These are phyloP conservation scores for Dendrocalamus sinicus DNA, from an alignment of 176 grass and related monocot species.

Conservation along the genomic window DNA sequence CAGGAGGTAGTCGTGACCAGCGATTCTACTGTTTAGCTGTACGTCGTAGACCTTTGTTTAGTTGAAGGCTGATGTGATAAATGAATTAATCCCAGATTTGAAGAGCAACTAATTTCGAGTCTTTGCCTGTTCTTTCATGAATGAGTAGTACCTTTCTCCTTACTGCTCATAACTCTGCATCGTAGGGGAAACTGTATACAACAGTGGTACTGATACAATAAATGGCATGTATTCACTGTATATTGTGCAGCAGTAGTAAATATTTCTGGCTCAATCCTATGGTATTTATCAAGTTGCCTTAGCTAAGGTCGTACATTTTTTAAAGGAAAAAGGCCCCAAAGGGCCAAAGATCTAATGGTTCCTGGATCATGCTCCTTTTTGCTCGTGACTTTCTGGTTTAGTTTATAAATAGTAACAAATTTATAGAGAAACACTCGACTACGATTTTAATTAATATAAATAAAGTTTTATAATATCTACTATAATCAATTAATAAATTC, in stretches of 20 bases:
- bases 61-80: background rate
- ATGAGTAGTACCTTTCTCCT: background rate
- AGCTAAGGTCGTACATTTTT: background rate
- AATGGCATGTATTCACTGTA: conserved; percentile 13
- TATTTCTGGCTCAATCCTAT: background rate
- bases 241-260: background rate
- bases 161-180: conserved; percentile 1
- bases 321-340: no score
- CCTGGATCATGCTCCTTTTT: no score
- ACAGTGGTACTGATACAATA: conserved; percentile 18
- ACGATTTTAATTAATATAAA: no score
- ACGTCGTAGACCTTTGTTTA: background rate
- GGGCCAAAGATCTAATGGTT: no score
- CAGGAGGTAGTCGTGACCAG: background rate
- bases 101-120: background rate
- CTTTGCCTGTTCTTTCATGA: conserved; percentile 26
- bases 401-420: no score
- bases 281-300: background rate
- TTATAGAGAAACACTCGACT: no score
- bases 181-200: background rate
- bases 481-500: no score
- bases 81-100: background rate
- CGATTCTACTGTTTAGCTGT: background rate
- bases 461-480: no score
- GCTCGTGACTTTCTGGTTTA: no score